Evolutionary conservation across 306 rosid species (phyloP).

Genomic region (Biancaea sappan): DNA sequence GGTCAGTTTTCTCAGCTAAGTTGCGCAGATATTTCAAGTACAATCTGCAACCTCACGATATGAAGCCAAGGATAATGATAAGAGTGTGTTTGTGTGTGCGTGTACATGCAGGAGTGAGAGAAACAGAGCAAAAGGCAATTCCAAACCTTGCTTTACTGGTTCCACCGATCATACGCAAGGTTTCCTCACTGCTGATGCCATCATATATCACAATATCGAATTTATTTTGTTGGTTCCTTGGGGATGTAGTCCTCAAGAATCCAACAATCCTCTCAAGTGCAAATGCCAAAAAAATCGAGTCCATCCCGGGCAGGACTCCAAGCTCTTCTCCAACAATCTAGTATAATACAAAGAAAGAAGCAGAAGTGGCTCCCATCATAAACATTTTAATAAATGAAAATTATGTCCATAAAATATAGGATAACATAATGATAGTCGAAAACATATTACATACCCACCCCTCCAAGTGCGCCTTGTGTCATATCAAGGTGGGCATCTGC

Average conservation of each 20-base stretch:
- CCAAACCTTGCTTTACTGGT: conserved; percentile 84
- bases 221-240: conserved; percentile 48
- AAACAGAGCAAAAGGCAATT: conserved; percentile 27
- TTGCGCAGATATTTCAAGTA: conserved; percentile 78
- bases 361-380: not conserved
- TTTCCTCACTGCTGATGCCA: conserved; percentile 82
- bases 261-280: conserved; percentile 72
- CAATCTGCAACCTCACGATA: conserved; percentile 53
- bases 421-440: conserved; percentile 21
- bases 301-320: conserved; percentile 94
- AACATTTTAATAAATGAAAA: conserved; percentile 14
- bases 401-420: conserved; percentile 19
- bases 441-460: conserved; percentile 79
- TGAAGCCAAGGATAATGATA: conserved; percentile 17
- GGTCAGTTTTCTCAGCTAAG: conserved; percentile 84
- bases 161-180: conserved; percentile 72
- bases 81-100: conserved; percentile 1
- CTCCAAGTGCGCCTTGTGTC: conserved; percentile 90
- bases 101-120: not conserved
- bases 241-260: conserved; percentile 50
- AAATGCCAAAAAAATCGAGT: conserved; percentile 62
- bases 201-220: conserved; percentile 84
- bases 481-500: conserved; percentile 83
- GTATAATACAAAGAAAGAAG: conserved; percentile 20
- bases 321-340: conserved; percentile 98